phyloP scores from a whole-genome alignment of 352 stramenopile genomes.

The Globisporangium barbulae region DNA sequence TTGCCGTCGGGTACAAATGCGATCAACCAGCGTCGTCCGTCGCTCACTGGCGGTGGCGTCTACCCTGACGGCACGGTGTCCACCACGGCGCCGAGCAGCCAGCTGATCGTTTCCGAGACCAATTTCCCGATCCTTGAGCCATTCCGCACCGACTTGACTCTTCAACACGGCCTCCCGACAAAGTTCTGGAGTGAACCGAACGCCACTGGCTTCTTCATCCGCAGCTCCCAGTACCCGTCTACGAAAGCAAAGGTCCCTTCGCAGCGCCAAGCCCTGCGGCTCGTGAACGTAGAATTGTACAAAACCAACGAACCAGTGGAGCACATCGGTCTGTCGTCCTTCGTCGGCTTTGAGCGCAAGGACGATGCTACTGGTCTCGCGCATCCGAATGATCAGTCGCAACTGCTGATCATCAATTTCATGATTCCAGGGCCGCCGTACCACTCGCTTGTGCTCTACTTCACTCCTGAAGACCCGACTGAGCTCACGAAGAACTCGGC shows the following conservation, averaged over 20 bases:
- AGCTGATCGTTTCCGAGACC: constrained; percentile 64
- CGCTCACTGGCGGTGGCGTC: not conserved
- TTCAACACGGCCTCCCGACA: constrained; percentile 50
- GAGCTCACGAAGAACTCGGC: constrained; percentile 66
- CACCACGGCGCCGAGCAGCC: constrained; percentile 29
- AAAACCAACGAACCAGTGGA: constrained; percentile 48
- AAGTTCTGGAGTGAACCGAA: constrained; percentile 85
- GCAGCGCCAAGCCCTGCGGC: constrained; percentile 48
- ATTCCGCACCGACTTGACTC: constrained; percentile 59
- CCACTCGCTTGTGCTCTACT: constrained; percentile 79
- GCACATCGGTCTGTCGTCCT: constrained; percentile 68
- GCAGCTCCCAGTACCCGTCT: constrained; percentile 62
- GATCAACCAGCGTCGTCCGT: not conserved
- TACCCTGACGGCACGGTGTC: constrained; percentile 19
- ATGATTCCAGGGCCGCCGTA: constrained; percentile 66
- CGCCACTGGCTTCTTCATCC: constrained; percentile 58
- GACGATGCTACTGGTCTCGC: constrained; percentile 6
- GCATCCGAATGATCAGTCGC: constrained; percentile 27
- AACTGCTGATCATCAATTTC: constrained; percentile 82
- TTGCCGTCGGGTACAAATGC: constrained; percentile 10
- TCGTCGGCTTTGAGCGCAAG: constrained; percentile 37
- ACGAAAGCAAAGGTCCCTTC: constrained; percentile 62
- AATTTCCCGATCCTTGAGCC: constrained; percentile 52
- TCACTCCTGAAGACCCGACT: constrained; percentile 55
- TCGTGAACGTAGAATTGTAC: constrained; percentile 72